Evolutionary conservation across 306 rosid species (phyloP).

Genomic region (Vigna mungo): DNA sequence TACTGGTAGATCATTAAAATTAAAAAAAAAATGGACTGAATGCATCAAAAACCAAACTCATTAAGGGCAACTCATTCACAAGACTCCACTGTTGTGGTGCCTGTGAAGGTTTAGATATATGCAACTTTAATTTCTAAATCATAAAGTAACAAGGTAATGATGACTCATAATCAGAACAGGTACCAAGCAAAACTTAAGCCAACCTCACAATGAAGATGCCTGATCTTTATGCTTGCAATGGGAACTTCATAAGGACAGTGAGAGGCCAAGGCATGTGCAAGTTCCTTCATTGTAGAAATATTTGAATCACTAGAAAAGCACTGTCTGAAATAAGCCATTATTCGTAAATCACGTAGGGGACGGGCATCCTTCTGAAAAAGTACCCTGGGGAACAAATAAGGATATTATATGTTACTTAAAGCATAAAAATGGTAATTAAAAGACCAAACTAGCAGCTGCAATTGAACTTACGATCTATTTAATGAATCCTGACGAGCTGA

Average conservation of each 20-base stretch:
- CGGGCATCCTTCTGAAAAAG: conserved; percentile 76
- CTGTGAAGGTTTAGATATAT: conserved; percentile 21
- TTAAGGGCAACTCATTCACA: conserved; percentile 17
- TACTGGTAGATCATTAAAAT: conserved; percentile 20
- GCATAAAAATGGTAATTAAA: conserved; percentile 4
- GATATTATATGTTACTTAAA: conserved; percentile 15
- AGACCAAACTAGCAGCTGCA: conserved; percentile 28
- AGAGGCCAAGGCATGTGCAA: conserved; percentile 83
- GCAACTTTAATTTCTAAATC: conserved; percentile 17
- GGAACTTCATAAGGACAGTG: conserved; percentile 92
- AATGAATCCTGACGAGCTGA: conserved; percentile 78
- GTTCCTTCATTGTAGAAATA: conserved; percentile 82
- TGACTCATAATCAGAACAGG: conserved; percentile 24
- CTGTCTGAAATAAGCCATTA: conserved; percentile 91
- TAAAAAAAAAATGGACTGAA: conserved; percentile 29
- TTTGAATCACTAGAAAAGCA: conserved; percentile 67
- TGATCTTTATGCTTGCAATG: conserved; percentile 73
- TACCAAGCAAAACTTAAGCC: conserved; percentile 42
- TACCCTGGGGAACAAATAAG: conserved; percentile 53
- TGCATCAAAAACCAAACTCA: conserved; percentile 34
- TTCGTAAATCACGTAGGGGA: conserved; percentile 69
- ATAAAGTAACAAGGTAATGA: conserved; percentile 20
- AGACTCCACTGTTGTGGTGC: conserved; percentile 7
- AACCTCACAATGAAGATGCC: conserved; percentile 83
- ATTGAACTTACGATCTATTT: conserved; percentile 75